Percentiles rank a stretch among this genome's conserved stretches.
phyloP scores from a whole-genome alignment of 805 yeast genomes.

The Kuraishia hungarica region DNA sequence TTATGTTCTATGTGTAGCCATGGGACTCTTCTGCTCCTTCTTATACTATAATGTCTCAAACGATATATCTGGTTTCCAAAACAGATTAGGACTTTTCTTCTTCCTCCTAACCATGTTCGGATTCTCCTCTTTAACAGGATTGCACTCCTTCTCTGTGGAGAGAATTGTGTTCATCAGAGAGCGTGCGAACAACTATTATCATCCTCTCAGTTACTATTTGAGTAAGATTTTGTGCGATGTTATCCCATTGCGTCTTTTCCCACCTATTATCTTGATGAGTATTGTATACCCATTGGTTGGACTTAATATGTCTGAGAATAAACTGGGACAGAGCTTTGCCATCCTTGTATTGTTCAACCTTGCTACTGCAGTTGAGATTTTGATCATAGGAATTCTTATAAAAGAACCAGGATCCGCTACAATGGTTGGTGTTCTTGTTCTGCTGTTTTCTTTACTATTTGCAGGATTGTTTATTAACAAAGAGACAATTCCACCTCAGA shows the following conservation, averaged over 20 bases:
- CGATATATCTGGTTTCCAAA: conserved; percentile 95
- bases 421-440: conserved; percentile 73
- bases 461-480: conserved; percentile 92
- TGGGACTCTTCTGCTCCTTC: conserved; percentile 81
- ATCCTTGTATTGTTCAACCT: conserved; percentile 78
- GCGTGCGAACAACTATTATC: conserved; percentile 89
- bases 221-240: conserved; percentile 88
- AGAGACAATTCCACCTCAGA: conserved; percentile 37
- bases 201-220: conserved; percentile 75
- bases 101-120: conserved; percentile 89
- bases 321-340: conserved; percentile 58
- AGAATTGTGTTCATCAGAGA: conserved; percentile 86
- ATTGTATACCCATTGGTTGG: conserved; percentile 90
- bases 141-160: conserved; percentile 83
- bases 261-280: conserved; percentile 74
- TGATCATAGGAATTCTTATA: conserved; percentile 80
- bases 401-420: conserved; percentile 92
- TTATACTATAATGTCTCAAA: conserved; percentile 76
- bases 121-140: conserved; percentile 84
- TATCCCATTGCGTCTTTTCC: conserved; percentile 86
- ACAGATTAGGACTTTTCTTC: conserved; percentile 88
- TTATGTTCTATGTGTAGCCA: conserved; percentile 63
- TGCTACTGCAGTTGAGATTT: conserved; percentile 75
- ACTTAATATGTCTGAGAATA: conserved; percentile 66
- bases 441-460: conserved; percentile 79